Evolutionary conservation across 495 filamentous ascomycete genomes (phyloP).

Genomic region (Hyaloscypha variabilis): DNA sequence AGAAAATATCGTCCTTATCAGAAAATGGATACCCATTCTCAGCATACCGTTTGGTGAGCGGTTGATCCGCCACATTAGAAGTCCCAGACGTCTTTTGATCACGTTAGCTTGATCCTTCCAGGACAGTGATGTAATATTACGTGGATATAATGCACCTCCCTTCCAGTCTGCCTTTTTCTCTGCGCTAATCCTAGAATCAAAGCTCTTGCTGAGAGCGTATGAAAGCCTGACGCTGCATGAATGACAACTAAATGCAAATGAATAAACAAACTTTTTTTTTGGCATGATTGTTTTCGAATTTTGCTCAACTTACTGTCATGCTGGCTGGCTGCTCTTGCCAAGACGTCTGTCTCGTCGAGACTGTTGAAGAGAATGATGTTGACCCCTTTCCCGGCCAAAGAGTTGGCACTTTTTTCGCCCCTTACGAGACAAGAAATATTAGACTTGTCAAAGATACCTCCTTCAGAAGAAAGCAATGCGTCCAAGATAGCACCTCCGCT

Average conservation of each 20-base stretch:
- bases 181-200: background rate
- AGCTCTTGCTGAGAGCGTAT: background rate
- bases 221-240: background rate
- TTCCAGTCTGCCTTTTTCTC: background rate
- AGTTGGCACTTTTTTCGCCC: background rate
- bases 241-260: background rate
- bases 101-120: too few species aligned
- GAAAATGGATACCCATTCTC: background rate
- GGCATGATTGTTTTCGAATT: slow-evolving; percentile 34
- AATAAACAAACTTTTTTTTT: slow-evolving; percentile 30
- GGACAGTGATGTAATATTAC: too few species aligned
- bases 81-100: background rate
- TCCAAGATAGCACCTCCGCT: background rate
- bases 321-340: slow-evolving; percentile 34
- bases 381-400: background rate
- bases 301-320: slow-evolving; percentile 34
- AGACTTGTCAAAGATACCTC: background rate
- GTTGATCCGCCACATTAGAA: background rate
- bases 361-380: slow-evolving; percentile 24
- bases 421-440: background rate
- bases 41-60: background rate
- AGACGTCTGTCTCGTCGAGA: slow-evolving; percentile 36
- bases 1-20: background rate
- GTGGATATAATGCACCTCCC: background rate
- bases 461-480: too few species aligned